phyloP scores from a whole-genome alignment of 2,329 filamentous ascomycete genomes.

The Domatiomyces globalis region DNA sequence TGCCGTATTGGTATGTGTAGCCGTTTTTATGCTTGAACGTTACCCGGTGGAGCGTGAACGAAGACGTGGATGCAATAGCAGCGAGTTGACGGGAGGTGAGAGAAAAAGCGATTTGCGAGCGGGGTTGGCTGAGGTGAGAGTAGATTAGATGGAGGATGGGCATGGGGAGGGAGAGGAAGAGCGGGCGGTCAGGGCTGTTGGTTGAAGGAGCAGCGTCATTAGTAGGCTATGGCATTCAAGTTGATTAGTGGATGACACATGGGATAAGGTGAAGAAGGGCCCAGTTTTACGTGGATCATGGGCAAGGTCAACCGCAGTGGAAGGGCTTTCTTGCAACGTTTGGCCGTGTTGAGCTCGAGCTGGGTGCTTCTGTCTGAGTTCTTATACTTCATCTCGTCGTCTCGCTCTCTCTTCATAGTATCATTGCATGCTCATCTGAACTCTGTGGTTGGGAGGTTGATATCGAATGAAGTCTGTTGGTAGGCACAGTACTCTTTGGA shows the following conservation, averaged over 20 bases:
- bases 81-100: conserved; percentile 3
- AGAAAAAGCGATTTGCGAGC: conserved; percentile 5
- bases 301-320: background rate
- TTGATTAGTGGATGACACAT: background rate
- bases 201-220: background rate
- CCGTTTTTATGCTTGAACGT: background rate
- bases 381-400: too few species aligned
- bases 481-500: too few species aligned
- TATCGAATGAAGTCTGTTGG: too few species aligned
- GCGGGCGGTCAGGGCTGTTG: background rate
- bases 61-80: background rate
- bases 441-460: too few species aligned
- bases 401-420: too few species aligned
- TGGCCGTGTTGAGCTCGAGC: too few species aligned
- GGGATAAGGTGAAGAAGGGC: background rate
- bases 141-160: conserved; percentile 1
- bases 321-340: background rate
- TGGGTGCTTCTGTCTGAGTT: too few species aligned
- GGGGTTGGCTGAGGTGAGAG: conserved; percentile 2
- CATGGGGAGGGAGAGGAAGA: background rate
- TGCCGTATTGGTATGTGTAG: background rate
- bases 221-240: background rate
- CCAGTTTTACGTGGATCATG: background rate
- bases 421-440: too few species aligned
- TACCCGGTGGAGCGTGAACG: background rate